A percentile compares a stretch with the other conserved stretches of the same genome.
Conservation (phyloP, 768 basidiomycete species). For the Termitomyces sp. region DNA sequence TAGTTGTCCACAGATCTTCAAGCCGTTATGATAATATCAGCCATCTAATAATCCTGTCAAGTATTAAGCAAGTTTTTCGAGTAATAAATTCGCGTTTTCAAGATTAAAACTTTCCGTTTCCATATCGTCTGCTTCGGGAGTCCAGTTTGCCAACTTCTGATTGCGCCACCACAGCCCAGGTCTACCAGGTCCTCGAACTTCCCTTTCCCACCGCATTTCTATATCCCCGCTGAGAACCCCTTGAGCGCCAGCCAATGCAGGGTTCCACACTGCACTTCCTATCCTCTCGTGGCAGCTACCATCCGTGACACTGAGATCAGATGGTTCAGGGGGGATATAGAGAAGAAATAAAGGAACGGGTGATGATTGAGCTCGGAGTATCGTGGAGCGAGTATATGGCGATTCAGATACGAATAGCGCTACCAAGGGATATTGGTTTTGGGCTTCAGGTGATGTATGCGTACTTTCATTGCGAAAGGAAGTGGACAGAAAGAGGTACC, state of each 20-base stretch:
- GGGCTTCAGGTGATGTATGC: background rate
- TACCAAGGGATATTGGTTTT: constrained; percentile 36
- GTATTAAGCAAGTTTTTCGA: constrained; percentile 4
- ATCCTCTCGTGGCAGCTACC: constrained; percentile 17
- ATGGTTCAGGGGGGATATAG: constrained; percentile 53
- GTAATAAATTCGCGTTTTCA: constrained; percentile 5
- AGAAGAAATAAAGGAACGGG: constrained; percentile 75
- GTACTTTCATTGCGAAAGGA: background rate
- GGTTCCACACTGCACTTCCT: constrained; percentile 63
- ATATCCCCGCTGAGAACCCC: constrained; percentile 57
- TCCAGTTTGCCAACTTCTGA: constrained; percentile 30
- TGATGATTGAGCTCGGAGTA: constrained; percentile 69
- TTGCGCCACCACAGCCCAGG: constrained; percentile 42
- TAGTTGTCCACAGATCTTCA: background rate
- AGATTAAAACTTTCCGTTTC: constrained; percentile 2
- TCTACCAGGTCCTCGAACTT: constrained; percentile 24
- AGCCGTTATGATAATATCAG: background rate
- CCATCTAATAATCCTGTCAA: background rate
- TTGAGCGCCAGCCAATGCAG: constrained; percentile 46
- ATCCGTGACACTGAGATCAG: background rate
- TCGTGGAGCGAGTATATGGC: constrained; percentile 65
- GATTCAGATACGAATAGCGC: constrained; percentile 80
- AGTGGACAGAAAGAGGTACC: constrained; percentile 28
- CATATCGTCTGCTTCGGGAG: constrained; percentile 18
- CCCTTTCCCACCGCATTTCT: constrained; percentile 66